phyloP scores from a whole-genome alignment of 352 stramenopile species.

The Phytophthora sp. region DNA sequence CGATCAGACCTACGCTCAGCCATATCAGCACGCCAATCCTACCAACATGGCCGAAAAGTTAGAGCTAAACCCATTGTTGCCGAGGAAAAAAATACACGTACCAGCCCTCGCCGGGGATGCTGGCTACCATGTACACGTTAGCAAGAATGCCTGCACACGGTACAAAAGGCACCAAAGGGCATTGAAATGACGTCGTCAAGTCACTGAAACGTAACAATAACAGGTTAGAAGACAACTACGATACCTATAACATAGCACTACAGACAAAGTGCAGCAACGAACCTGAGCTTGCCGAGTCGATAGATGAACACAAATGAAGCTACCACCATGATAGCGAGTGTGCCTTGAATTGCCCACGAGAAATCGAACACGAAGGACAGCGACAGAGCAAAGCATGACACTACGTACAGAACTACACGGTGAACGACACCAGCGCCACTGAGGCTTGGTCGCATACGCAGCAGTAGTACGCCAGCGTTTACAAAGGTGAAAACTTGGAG shows the following conservation, averaged over 20 bases:
- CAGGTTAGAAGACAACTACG: too few species aligned
- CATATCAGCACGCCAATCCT: slow-evolving; percentile 83
- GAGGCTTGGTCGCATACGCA: slow-evolving; percentile 66
- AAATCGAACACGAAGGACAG: slow-evolving; percentile 73
- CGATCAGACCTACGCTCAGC: slow-evolving; percentile 57
- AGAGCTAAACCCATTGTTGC: too few species aligned
- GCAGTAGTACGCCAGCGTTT: slow-evolving; percentile 89
- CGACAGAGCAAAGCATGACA: slow-evolving; percentile 63
- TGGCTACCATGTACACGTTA: slow-evolving; percentile 76
- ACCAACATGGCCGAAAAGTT: too few species aligned
- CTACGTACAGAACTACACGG: slow-evolving; percentile 67
- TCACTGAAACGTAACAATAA: slow-evolving; percentile 5
- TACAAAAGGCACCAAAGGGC: slow-evolving; percentile 62
- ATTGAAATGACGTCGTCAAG: slow-evolving; percentile 57
- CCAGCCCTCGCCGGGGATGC: slow-evolving; percentile 59
- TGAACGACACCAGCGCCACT: slow-evolving; percentile 47
- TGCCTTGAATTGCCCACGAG: slow-evolving; percentile 52
- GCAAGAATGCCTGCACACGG: slow-evolving; percentile 65
- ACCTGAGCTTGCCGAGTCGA: slow-evolving; percentile 66
- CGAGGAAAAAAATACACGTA: slow-evolving; percentile 32
- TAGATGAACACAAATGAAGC: slow-evolving; percentile 59
- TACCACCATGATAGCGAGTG: slow-evolving; percentile 39
- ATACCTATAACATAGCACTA: neutral
- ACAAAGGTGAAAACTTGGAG: slow-evolving; percentile 94
- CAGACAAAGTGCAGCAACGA: slow-evolving; percentile 2